Evolutionary conservation across 1,139 yeast genomes (phyloP), one percentile per base, ranked within the genome.

Genomic region (Geotrichum carabidarum): DNA sequence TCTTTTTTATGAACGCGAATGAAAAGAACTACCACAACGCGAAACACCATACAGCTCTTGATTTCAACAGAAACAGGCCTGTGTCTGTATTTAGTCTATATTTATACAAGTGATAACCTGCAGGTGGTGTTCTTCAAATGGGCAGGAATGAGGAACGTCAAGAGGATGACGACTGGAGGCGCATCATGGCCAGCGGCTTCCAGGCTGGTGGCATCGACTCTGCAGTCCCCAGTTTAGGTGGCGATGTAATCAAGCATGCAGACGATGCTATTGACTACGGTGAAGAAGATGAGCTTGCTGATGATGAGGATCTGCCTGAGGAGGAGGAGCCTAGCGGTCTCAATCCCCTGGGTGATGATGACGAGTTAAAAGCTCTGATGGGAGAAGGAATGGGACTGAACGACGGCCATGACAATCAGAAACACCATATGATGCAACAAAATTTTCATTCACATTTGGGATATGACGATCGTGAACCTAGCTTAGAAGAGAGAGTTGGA

Each of bases 251-350:
- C 54, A 68, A 78, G 56, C 98, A 90, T 68, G 91, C 94, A 1
- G 96, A 82, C 5, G 93, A 90, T 67, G 98, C 99, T n/a, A 75
- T 90, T 45, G 98, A 93, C 70, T 93, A 87, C 67, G 97, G 89
- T 65, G 96, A 89, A 66, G 94, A 87, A 60, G 98, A 91, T 62
- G 49, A 45, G 12, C 74, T 93, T 56, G 97, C 98, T 0, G 98
- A 90, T 48, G 96, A 88, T 53, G 49, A 45, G 42, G 88, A 81
- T 49, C 59, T 74, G 8, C 76, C 78, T 0, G 76, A 71, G 12
- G 82, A 77, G 56, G 78, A 72, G 34, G 58, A 59, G 41, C 45
- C 59, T 8, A 37, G 50, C 34, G 58, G 57, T 36, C 51, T 57
- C 37, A 34, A 59, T 34, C 63, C 53, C 11, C 64, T 55, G 8